A percentile compares a stretch with the other conserved stretches of the same genome.
Conservation (phyloP, 176 grass and related monocot species). For the Tuctoria greenei region DNA sequence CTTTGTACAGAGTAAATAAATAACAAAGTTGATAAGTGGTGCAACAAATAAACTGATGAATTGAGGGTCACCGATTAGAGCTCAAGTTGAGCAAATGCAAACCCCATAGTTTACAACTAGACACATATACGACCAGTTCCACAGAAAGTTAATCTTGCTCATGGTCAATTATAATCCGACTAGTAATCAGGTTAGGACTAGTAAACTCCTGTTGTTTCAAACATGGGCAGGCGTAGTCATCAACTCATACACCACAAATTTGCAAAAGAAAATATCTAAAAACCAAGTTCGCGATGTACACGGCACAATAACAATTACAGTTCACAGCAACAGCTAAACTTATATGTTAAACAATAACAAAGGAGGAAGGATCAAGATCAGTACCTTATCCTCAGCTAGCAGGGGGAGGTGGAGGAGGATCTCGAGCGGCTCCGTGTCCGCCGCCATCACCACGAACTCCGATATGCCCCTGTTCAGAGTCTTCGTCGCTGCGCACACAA, state of each 20-base stretch:
- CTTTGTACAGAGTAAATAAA: background rate
- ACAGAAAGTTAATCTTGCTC: too few relatives aligned
- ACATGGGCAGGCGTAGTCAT: too few relatives aligned
- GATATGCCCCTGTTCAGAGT: constrained; percentile 84
- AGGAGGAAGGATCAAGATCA: background rate
- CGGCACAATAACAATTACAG: background rate
- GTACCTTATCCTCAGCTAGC: constrained; percentile 78
- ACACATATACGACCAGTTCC: too few relatives aligned
- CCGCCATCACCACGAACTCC: constrained; percentile 90
- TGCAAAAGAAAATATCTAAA: too few relatives aligned
- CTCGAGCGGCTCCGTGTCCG: constrained; percentile 79
- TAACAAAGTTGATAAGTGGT: background rate
- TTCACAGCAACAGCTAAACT: background rate
- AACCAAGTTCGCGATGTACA: too few relatives aligned
- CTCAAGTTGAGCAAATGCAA: background rate
- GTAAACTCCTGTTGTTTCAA: too few relatives aligned
- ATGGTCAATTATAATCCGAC: too few relatives aligned
- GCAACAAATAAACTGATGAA: background rate
- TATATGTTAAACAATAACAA: background rate
- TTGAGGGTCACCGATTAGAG: background rate
- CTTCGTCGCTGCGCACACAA: constrained; percentile 53
- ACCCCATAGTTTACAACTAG: background rate
- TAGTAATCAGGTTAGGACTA: too few relatives aligned
- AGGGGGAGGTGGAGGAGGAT: constrained; percentile 86
- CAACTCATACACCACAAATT: background rate